Conservation (phyloP, 495 filamentous ascomycete species). For the Penicillium robsamsonii region DNA sequence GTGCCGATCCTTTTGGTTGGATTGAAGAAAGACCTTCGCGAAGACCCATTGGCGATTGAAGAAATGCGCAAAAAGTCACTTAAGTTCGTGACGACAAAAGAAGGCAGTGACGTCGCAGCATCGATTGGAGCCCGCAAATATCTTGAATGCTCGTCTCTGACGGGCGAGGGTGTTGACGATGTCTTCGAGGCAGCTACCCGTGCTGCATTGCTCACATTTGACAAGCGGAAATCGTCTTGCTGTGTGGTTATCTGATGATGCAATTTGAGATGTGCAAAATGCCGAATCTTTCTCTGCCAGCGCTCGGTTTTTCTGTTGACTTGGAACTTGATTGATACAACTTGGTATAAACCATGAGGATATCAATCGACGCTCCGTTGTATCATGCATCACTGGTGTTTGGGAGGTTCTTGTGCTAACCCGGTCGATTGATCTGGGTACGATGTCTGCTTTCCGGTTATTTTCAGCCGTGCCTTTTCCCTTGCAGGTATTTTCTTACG, state of each 20-base stretch:
- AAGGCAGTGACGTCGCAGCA: slow-evolving; percentile 75
- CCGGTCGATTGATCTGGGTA: slow-evolving; percentile 22
- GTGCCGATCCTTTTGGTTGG: slow-evolving; percentile 97
- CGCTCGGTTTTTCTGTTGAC: slow-evolving; percentile 25
- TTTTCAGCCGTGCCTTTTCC: slow-evolving; percentile 23
- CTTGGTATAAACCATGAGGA: slow-evolving; percentile 11
- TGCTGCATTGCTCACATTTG: slow-evolving; percentile 88
- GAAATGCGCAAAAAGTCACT: slow-evolving; percentile 96
- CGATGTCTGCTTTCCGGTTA: slow-evolving; percentile 18
- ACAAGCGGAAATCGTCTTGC: slow-evolving; percentile 79
- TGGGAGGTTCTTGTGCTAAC: slow-evolving; percentile 34
- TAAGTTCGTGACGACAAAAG: slow-evolving; percentile 75
- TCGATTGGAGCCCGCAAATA: slow-evolving; percentile 93
- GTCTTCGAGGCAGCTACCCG: slow-evolving; percentile 97
- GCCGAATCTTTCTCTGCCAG: slow-evolving; percentile 26
- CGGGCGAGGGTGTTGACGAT: slow-evolving; percentile 97
- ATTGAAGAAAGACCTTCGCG: slow-evolving; percentile 95
- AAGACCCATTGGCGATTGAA: slow-evolving; percentile 89
- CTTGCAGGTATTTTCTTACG: slow-evolving; percentile 19
- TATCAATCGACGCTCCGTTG: slow-evolving; percentile 25
- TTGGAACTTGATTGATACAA: slow-evolving; percentile 25
- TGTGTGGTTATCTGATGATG: slow-evolving; percentile 82
- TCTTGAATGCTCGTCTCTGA: slow-evolving; percentile 93
- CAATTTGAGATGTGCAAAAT: slow-evolving; percentile 24
- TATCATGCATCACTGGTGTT: slow-evolving; percentile 49